phyloP scores from a whole-genome alignment of 2,329 filamentous ascomycete species.

The Escovopsis weberi region DNA sequence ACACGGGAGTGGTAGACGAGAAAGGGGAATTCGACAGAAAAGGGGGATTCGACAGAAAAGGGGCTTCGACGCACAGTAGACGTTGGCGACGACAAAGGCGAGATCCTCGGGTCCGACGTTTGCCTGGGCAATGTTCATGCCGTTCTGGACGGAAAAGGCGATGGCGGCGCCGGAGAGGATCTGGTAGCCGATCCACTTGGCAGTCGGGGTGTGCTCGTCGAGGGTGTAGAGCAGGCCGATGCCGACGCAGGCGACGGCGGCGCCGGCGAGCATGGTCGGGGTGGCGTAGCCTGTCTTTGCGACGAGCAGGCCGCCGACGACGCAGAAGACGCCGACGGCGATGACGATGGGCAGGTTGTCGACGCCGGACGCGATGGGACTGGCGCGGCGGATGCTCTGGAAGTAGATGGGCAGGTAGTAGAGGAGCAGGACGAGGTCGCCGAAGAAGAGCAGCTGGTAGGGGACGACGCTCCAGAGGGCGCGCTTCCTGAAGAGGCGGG shows the following conservation, averaged over 20 bases:
- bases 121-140: slow-evolving; percentile 27
- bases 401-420: slow-evolving; percentile 28
- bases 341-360: slow-evolving; percentile 24
- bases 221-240: slow-evolving; percentile 27
- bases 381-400: slow-evolving; percentile 18
- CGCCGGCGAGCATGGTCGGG: slow-evolving; percentile 20
- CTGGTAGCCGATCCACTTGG: slow-evolving; percentile 13
- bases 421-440: slow-evolving; percentile 22
- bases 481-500: slow-evolving; percentile 19
- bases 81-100: slow-evolving; percentile 1
- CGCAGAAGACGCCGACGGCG: background rate
- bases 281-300: slow-evolving; percentile 23
- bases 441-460: slow-evolving; percentile 22
- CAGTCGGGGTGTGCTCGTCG: slow-evolving; percentile 4
- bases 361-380: slow-evolving; percentile 21
- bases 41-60: too few species aligned
- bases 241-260: slow-evolving; percentile 18
- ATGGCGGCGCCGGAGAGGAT: slow-evolving; percentile 29
- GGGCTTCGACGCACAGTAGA: background rate
- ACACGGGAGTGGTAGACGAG: too few species aligned
- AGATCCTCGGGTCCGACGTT: slow-evolving; percentile 1
- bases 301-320: slow-evolving; percentile 11
- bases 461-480: slow-evolving; percentile 16
- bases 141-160: slow-evolving; percentile 28
- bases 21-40: too few species aligned